A percentile compares a stretch with the other conserved stretches of the same genome.
Evolutionary conservation across 2,329 filamentous ascomycete species (phyloP).

Genomic region (Aspergillus tubingensis): DNA sequence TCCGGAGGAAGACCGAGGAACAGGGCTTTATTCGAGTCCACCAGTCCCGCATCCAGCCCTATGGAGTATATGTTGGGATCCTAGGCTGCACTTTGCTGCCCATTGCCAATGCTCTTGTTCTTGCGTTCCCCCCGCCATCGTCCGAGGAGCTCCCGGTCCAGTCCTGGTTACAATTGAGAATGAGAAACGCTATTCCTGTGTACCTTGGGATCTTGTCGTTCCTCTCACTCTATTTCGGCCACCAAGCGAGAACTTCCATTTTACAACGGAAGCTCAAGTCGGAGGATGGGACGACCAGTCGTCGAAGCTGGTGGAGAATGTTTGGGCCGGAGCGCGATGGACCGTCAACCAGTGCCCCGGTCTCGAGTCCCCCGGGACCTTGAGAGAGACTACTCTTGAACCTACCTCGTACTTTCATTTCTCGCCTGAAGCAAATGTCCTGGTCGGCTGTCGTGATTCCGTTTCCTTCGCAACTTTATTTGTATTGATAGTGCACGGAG

Average conservation of each 20-base stretch:
- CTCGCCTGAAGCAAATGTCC: not conserved
- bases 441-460: not conserved
- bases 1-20: slow-evolving; percentile 1
- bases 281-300: not conserved
- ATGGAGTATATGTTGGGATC: not conserved
- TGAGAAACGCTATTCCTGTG: slow-evolving; percentile 6
- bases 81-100: slow-evolving; percentile 3
- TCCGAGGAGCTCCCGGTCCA: not conserved
- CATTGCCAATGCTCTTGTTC: slow-evolving; percentile 3
- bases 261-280: not conserved
- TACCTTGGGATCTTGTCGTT: not conserved
- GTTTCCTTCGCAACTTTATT: not conserved
- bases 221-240: not conserved
- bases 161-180: not conserved
- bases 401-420: not conserved
- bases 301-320: not conserved
- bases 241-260: not conserved
- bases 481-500: not conserved
- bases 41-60: slow-evolving; percentile 7
- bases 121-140: slow-evolving; percentile 1
- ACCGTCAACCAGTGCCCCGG: not conserved
- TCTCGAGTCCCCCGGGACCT: not conserved
- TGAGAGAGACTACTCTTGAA: not conserved
- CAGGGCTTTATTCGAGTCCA: not conserved
- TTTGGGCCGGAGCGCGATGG: not conserved